Base-by-base conservation (phyloP, 2,329 filamentous ascomycete genomes). In the Talaromyces sp. region DNA sequence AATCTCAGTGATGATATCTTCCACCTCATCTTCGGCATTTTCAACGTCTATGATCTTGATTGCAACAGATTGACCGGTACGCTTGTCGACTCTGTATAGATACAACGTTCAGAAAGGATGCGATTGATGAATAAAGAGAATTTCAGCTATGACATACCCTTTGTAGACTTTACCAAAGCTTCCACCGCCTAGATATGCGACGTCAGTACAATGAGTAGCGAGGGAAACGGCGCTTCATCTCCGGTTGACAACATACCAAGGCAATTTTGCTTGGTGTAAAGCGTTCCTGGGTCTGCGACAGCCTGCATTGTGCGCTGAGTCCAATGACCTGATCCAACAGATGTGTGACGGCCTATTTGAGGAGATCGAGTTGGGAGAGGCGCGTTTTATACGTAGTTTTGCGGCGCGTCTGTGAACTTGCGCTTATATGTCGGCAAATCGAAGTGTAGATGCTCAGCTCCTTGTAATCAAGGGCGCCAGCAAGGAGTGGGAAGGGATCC, bases 21-120 rank as follows among this genome's bases (percentile, higher is more conserved):
- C 95, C 69, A 99, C 93, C 79, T 99, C 95, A 76, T 99, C 95
- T 79, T 99, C 95, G 72, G 95, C 95, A 80, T 95, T 97, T 79
- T 99, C 95, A 68, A 99, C 95, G 72, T 99, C 95, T 75, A 99
- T 98, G 71, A 99, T 84, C 79, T 99, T 99, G 82, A 99, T 99
- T 31, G 95, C 95, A 58, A 99, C 95, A 12, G 93, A 89, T 72
- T 96, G 90, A 40, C 95, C 95, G 18, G 90, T 96, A 58, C 91
- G 87, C 73, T 95, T 96, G 80, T 98, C 93, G 68, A 98, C 91
- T 64, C 90, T 95, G 14, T 16, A 69, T 25, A 67, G 64, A 40
- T 37, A 63, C 25, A 16, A n/a, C 16, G 11, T 21, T 65, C 35
- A 59, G 46, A 28, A 39, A 46, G 11, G 31, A 18, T 58, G 61